Evolutionary conservation across 176 grass and related monocot species (phyloP), one percentile per base, ranked within the genome.

Genomic region (Oryza glaberrima): DNA sequence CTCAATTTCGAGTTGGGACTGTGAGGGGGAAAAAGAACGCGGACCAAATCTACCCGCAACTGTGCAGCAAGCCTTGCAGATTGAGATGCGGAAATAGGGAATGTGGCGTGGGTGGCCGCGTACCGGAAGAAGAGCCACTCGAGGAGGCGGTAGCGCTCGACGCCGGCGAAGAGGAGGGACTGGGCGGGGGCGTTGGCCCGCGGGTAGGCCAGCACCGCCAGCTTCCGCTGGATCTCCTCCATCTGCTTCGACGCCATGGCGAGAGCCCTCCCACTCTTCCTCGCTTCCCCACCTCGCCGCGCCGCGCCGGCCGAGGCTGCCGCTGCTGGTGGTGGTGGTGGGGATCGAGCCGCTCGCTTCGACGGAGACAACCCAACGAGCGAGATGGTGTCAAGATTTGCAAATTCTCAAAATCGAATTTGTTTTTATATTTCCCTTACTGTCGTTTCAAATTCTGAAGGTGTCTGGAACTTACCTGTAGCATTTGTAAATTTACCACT

Each of bases 71-170:
- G 14, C 66, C 20, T 26, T 34, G 72, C 25, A 32, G 15, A 43
- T 44, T 9, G 70, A 9, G 41, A 28, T 47, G 48, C 12, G 58
- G 45, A 73, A 73, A 20, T 32, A 22, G 22, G 28, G 38, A 89
- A 89, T 73, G 77, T 5, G 51, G 56, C 76, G 75, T 5, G 0
- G 52, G 17, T 16, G 35, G 69, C 64, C 12, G 17, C 60, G 65
- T 69, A 85, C 96, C 96, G 83, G 90, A 99, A 99, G 93, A 99
- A 99, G 67, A 99, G 96, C 93, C 96, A 99, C 73, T 99, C 96
- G 67, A 99, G 91, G 84, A 99, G 91, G 78, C 93, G 84, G 84
- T 99, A 99, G 44, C 96, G 91, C 88, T 99, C 96, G 88, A 99
- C 87, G 40, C 96, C 93, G 52, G 96, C 94, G 65, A 94, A 99